Evolutionary conservation across 805 yeast genomes (phyloP).

Genomic region (Metschnikowia shivogae): DNA sequence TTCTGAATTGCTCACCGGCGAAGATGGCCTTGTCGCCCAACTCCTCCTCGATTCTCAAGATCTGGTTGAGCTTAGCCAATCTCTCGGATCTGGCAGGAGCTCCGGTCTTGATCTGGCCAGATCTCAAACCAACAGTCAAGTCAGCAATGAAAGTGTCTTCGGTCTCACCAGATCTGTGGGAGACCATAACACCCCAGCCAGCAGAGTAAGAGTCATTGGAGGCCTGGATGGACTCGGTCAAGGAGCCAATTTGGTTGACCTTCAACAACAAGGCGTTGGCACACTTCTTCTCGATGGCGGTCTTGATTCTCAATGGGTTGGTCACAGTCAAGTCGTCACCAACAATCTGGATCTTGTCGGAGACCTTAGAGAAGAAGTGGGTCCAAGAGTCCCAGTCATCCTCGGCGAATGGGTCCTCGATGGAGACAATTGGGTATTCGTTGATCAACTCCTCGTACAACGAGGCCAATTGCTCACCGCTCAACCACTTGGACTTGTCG

Average conservation of each 20-base stretch:
- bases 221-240: constrained; percentile 94
- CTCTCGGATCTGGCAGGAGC: constrained; percentile 99
- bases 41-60: constrained; percentile 97
- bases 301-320: constrained; percentile 90
- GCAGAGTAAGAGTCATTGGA: constrained; percentile 93
- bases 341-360: constrained; percentile 79
- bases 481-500: constrained; percentile 85
- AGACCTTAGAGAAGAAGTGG: constrained; percentile 68
- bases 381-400: constrained; percentile 99
- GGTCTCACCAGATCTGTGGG: constrained; percentile 99
- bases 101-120: constrained; percentile 99
- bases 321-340: constrained; percentile 99
- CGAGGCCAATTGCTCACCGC: constrained; percentile 82
- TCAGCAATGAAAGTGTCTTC: constrained; percentile 99
- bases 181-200: constrained; percentile 99
- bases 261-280: constrained; percentile 92
- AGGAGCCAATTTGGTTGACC: constrained; percentile 98
- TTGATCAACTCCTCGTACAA: constrained; percentile 74
- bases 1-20: constrained; percentile 91
- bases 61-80: constrained; percentile 98
- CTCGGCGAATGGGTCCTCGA: constrained; percentile 99
- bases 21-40: constrained; percentile 95
- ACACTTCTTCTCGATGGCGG: constrained; percentile 94
- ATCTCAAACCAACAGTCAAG: constrained; percentile 93
- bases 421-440: constrained; percentile 95